Conservation (phyloP, 306 rosid species). For the Mimosa pudica region DNA sequence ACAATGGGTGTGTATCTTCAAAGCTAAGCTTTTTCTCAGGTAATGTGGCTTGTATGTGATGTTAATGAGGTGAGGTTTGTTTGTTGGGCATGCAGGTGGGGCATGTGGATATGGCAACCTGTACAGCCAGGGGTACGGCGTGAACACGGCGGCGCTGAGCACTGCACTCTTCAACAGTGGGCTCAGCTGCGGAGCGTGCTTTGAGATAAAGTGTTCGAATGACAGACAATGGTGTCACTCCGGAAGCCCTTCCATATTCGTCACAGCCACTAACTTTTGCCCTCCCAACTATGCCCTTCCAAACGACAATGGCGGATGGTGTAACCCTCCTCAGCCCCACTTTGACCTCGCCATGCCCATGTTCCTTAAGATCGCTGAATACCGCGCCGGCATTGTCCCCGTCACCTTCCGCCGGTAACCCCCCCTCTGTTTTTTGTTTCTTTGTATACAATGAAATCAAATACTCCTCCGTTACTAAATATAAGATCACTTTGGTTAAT, state of each 20-base stretch:
- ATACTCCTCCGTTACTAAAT: too few relatives aligned
- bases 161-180: conserved; percentile 91
- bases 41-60: not conserved
- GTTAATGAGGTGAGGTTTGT: too few relatives aligned
- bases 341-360: conserved; percentile 99
- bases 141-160: conserved; percentile 89
- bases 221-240: conserved; percentile 86
- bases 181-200: conserved; percentile 90
- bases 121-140: conserved; percentile 97
- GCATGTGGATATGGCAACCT: conserved; percentile 96
- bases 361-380: conserved; percentile 96
- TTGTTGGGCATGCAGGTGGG: conserved; percentile 57
- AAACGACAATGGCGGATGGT: conserved; percentile 97
- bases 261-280: conserved; percentile 93
- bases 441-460: not conserved
- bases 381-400: conserved; percentile 96
- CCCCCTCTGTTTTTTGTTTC: not conserved
- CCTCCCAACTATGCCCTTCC: conserved; percentile 93
- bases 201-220: conserved; percentile 79
- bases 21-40: not conserved
- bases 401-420: conserved; percentile 76
- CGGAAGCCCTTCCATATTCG: conserved; percentile 85
- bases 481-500: too few relatives aligned
- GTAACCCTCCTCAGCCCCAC: conserved; percentile 95
- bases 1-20: conserved; percentile 76